Percentiles rank a stretch among this genome's conserved stretches.
These are phyloP conservation scores for bread wheat (Triticum aestivum) DNA, from an alignment of 176 grass and related monocot genomes.

Conservation along the genomic window IWGSC_CS_RefSeq_v2.1 NC_057810.1:349839659-349840158, in stretches of 20 bases:
- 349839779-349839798: conserved; percentile 75
- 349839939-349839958: conserved; percentile 82
- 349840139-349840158: conserved; percentile 78
- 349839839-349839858: conserved; percentile 79
- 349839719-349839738: conserved; percentile 95
- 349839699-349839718: conserved; percentile 85
- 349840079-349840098: conserved; percentile 84
- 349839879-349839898: conserved; percentile 81
- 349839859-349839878: conserved; percentile 79
- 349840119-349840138: conserved; percentile 93
- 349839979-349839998: conserved; percentile 88
- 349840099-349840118: conserved; percentile 91
- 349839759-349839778: conserved; percentile 89
- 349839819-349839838: conserved; percentile 82
- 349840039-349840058: conserved; percentile 42
- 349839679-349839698: conserved; percentile 76
- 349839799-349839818: conserved; percentile 66
- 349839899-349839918: conserved; percentile 95
- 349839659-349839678: conserved; percentile 66
- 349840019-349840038: conserved; percentile 91
- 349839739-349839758: conserved; percentile 73
- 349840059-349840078: conserved; percentile 36
- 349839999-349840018: conserved; percentile 96
- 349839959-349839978: conserved; percentile 94
- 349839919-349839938: conserved; percentile 86